Conservation (phyloP, 2,329 filamentous ascomycete genomes). For the Pyrenochaeta sp. region DNA sequence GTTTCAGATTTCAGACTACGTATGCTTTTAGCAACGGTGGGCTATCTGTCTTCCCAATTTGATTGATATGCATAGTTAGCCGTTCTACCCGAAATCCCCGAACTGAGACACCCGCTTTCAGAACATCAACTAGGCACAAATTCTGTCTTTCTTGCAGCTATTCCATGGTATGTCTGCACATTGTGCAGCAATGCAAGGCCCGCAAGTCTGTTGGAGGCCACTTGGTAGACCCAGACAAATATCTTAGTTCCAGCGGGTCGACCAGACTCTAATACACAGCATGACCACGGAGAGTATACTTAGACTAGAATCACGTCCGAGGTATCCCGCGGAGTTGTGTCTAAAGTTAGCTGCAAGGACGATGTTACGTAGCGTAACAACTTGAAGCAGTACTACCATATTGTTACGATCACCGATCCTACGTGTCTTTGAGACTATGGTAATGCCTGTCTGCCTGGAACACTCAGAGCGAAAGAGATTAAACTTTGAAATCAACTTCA, state of each 20-base stretch:
- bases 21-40: background rate
- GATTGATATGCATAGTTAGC: too few relatives aligned
- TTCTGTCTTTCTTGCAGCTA: background rate
- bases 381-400: background rate
- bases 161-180: background rate
- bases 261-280: background rate
- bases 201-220: too few relatives aligned
- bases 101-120: too few relatives aligned
- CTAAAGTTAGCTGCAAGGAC: background rate
- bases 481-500: too few relatives aligned
- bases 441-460: too few relatives aligned
- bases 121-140: too few relatives aligned
- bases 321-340: background rate
- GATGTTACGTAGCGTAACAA: background rate
- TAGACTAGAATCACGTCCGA: background rate
- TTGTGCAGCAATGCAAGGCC: background rate
- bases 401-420: background rate
- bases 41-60: too few relatives aligned
- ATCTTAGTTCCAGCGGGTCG: background rate
- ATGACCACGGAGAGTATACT: background rate
- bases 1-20: background rate
- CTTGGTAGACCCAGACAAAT: too few relatives aligned
- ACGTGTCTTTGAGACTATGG: too few relatives aligned
- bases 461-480: too few relatives aligned
- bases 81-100: too few relatives aligned